Conservation (phyloP, 768 basidiomycete genomes). For the Tulasnella sp. region DNA sequence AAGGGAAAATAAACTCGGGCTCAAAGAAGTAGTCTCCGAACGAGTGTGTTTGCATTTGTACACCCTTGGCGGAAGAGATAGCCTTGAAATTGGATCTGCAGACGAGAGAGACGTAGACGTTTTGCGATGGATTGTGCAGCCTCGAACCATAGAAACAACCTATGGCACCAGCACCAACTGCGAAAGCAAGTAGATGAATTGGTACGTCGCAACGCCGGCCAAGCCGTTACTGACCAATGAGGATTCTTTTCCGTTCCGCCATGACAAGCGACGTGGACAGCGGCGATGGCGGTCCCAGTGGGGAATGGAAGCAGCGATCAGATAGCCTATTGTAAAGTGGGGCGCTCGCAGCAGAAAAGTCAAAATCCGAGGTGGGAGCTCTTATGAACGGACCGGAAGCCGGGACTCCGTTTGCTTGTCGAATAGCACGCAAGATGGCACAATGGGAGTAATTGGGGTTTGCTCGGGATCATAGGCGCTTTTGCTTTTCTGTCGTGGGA, state of each 20-base stretch:
- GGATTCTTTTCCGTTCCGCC: not conserved
- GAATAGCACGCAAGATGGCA: too few species aligned
- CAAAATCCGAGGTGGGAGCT: too few species aligned
- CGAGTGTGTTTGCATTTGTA: constrained; percentile 23
- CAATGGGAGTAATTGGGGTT: too few species aligned
- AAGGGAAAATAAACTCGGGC: constrained; percentile 23
- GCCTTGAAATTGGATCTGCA: constrained; percentile 27
- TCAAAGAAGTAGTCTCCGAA: constrained; percentile 26
- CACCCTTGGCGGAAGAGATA: constrained; percentile 22
- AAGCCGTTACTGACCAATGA: not conserved
- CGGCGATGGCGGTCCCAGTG: not conserved
- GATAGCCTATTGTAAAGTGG: not conserved
- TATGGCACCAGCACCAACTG: constrained; percentile 27
- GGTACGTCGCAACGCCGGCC: not conserved
- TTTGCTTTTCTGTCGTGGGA: too few species aligned
- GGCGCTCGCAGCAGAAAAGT: not conserved
- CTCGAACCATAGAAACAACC: constrained; percentile 27
- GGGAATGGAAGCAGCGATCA: not conserved
- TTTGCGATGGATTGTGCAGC: constrained; percentile 21
- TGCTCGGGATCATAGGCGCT: too few species aligned
- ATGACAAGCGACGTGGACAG: not conserved
- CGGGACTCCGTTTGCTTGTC: too few species aligned
- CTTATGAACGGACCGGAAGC: too few species aligned
- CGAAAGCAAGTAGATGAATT: not conserved
- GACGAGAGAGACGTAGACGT: constrained; percentile 24